A percentile compares a stretch with the other conserved stretches of the same genome.
Evolutionary conservation across 805 yeast species (phyloP).

Genomic region (Pichia scutulata): DNA sequence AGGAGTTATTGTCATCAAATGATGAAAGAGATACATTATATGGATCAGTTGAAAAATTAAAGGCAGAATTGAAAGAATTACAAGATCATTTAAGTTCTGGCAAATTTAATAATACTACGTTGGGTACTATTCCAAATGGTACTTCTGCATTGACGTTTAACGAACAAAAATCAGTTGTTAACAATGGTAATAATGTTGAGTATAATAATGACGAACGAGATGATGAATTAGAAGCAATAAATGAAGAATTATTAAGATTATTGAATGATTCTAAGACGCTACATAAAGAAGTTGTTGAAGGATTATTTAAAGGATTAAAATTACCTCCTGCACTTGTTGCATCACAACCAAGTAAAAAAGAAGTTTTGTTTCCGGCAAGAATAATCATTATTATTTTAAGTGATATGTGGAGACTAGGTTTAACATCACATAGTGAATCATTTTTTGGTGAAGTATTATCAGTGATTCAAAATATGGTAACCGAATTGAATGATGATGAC

Average conservation of each 20-base stretch:
- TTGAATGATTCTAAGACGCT: conserved; percentile 64
- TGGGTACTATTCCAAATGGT: conserved; percentile 9
- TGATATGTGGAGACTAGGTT: conserved; percentile 97
- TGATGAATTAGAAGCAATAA: conserved; percentile 56
- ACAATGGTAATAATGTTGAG: background rate
- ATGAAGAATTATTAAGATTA: conserved; percentile 64
- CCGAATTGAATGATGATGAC: conserved; percentile 75
- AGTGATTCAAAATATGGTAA: conserved; percentile 78
- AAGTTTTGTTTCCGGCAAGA: conserved; percentile 93
- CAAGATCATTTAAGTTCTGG: conserved; percentile 24
- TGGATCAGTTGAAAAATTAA: conserved; percentile 49
- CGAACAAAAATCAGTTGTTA: conserved; percentile 1
- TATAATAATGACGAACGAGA: conserved; percentile 25
- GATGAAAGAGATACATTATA: conserved; percentile 61
- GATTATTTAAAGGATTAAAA: conserved; percentile 74
- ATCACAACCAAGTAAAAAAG: conserved; percentile 75
- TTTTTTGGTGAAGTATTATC: conserved; percentile 84
- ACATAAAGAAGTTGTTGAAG: conserved; percentile 80
- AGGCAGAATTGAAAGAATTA: conserved; percentile 31
- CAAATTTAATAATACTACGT: conserved; percentile 11
- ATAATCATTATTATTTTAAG: conserved; percentile 84
- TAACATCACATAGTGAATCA: conserved; percentile 84
- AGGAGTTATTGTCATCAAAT: conserved; percentile 48
- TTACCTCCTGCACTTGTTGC: conserved; percentile 84
- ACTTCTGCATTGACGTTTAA: conserved; percentile 11